Evolutionary conservation across 108 stramenopile species (phyloP), one percentile per base, ranked within the genome.

Genomic region (Skeletonema menzelii): DNA sequence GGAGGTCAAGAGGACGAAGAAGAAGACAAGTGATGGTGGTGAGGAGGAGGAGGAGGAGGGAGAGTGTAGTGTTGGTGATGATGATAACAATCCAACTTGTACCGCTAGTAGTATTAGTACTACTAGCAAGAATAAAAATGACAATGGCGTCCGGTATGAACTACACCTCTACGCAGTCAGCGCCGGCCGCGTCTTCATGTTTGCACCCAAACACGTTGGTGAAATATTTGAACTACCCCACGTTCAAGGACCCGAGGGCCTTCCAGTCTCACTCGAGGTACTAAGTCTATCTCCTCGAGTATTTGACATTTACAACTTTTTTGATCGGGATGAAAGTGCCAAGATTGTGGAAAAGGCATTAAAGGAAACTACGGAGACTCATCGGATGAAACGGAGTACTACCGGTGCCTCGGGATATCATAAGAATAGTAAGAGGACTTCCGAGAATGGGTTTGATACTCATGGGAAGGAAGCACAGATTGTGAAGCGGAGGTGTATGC

Each of bases 301-400:
- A 10, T 94, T 96, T 76, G 95, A 96, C 58, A 86, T 96, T 42
- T 82, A 80, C 78, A 92, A 93, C 66, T 96, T 94, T 71, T 96
- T 94, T 67, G 65, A 77, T 27, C 65, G 75, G 4, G 81, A 75
- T 8, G 95, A 95, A 73, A 81, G 79, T 42, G 73, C 80, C 13
- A 79, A 82, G 5, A 76, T 95, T 47, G 89, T 95, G 0, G 71
- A 84, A 1, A 82, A 77, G 66, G 94, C 91, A 17, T 35, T 91
- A 47, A 65, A 64, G 13, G 90, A 93, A 70, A 92, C 82, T 3
- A 60, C 63, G 15, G 92, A 93, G 40, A 81, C 85, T 26, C 89
- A 90, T 60, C 71, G 78, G 8, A 87, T 95, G 73, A 92, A 95
- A 68, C 75, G 94, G 49, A 85, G 84, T 60, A 85, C 82, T 14